Evolutionary conservation across 257 asterid species (phyloP).

Genomic region (Haberlea rhodopensis): DNA sequence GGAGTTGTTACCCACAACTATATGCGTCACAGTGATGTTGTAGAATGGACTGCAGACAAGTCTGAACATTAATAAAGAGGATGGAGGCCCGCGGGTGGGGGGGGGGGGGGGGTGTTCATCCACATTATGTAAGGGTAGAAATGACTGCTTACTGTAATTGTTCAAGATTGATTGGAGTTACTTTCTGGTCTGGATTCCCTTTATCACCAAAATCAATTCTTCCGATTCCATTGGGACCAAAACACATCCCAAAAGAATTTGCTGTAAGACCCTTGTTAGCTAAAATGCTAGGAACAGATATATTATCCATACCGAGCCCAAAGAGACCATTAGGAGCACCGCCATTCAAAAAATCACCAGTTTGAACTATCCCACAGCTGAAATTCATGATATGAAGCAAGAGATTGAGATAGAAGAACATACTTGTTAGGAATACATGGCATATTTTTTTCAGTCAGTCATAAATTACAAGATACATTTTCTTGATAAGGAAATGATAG

Average conservation of each 20-base stretch:
- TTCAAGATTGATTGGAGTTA: conserved; percentile 66
- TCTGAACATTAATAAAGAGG: conserved; percentile 5
- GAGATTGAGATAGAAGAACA: neutral
- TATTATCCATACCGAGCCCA: conserved; percentile 77
- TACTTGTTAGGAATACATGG: neutral
- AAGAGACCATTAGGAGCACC: conserved; percentile 95
- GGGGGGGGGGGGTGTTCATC: neutral
- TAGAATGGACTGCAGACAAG: conserved; percentile 61
- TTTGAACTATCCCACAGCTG: conserved; percentile 92
- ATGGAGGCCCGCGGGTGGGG: neutral
- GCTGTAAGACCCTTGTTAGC: conserved; percentile 76
- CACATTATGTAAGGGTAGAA: neutral
- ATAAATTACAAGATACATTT: neutral
- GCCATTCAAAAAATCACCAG: conserved; percentile 84
- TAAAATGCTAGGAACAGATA: conserved; percentile 80
- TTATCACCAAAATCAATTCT: conserved; percentile 92
- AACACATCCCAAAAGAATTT: conserved; percentile 96
- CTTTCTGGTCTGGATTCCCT: conserved; percentile 60
- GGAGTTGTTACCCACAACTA: conserved; percentile 53
- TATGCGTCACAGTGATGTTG: conserved; percentile 70
- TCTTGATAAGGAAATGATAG: neutral
- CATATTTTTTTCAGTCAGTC: too few relatives aligned
- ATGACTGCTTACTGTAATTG: conserved; percentile 55
- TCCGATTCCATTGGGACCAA: conserved; percentile 80
- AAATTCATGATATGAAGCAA: conserved; percentile 21